Base-by-base conservation (phyloP, 2,329 filamentous ascomycete genomes). In the Massarina eburnea region DNA sequence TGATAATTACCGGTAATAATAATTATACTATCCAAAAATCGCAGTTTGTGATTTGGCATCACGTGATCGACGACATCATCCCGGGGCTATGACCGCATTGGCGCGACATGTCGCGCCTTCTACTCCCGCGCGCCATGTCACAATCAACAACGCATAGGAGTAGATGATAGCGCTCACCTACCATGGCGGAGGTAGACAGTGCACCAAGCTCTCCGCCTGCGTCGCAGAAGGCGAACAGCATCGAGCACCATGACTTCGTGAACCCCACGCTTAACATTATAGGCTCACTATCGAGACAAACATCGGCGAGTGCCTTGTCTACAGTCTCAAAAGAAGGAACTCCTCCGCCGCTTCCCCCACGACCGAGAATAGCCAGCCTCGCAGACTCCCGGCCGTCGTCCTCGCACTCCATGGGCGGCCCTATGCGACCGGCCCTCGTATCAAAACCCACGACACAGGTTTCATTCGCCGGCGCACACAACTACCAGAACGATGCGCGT, bases 401-500 rank as follows among this genome's bases (percentile, higher is more conserved):
- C 8, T 72, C 36, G 56, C 70, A 70, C 52, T 71, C 68, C 29
- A 58, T 62, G 76, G 22, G 17, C 18, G 43, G 77, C 75, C 59
- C 64, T 2, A 42, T 59, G 5, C 55, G 67, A 40, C 74, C 75
- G 19, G 67, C 71, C 45, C 59, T 78, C 15, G 68, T 73, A 20
- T 84, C 86, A 1, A 84, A 83, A 48, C 83, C 92, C 38, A 96
- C 91, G 3, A 96, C 91, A 1, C 91, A 91, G 8, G 64, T 97
- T 12, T 92, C 90, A 0, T 80, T 89, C 14, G 80, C 91, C 51
- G 91, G 92, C 55, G 89, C 87, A 0, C 78, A 91, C 39, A 84
- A 84, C 1, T 86, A 88, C 52, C 83, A 83, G 9, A 88, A 89
- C 19, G 58, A 65, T 39, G 48, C 51, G 32, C 47, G 33, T 41